Evolutionary conservation across 441 rosid genomes (phyloP).

Genomic region (Corymbia calophylla): DNA sequence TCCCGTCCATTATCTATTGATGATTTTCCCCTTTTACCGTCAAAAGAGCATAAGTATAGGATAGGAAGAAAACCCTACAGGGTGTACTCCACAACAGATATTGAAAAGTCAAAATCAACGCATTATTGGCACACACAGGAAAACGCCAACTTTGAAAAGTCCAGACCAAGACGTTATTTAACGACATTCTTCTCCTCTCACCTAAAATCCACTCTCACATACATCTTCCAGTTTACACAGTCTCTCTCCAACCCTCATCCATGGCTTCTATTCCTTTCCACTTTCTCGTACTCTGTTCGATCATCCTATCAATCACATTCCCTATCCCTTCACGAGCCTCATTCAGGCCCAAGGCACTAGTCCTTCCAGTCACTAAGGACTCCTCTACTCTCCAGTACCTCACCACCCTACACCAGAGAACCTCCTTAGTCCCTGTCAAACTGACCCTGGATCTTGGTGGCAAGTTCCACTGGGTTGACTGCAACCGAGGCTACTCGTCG

Average conservation of each 20-base stretch:
- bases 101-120: background rate
- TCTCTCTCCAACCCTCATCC: background rate
- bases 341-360: constrained; percentile 8
- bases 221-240: background rate
- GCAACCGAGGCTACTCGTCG: constrained; percentile 7
- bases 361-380: constrained; percentile 12
- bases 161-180: background rate
- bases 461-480: constrained; percentile 9
- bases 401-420: constrained; percentile 6
- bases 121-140: background rate
- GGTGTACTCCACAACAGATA: background rate
- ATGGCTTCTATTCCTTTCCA: background rate
- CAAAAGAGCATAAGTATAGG: background rate
- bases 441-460: constrained; percentile 14
- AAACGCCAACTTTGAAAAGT: background rate
- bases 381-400: constrained; percentile 7
- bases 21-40: background rate
- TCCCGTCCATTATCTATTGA: background rate
- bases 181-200: background rate
- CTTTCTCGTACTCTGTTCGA: background rate
- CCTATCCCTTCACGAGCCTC: background rate
- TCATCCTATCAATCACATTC: background rate
- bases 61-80: background rate
- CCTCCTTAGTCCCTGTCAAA: constrained; percentile 15
- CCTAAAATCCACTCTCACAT: background rate